Percentiles rank a stretch among this genome's conserved stretches.
Conservation (phyloP, 495 filamentous ascomycete species). For the Aspergillus egyptiacus region DNA sequence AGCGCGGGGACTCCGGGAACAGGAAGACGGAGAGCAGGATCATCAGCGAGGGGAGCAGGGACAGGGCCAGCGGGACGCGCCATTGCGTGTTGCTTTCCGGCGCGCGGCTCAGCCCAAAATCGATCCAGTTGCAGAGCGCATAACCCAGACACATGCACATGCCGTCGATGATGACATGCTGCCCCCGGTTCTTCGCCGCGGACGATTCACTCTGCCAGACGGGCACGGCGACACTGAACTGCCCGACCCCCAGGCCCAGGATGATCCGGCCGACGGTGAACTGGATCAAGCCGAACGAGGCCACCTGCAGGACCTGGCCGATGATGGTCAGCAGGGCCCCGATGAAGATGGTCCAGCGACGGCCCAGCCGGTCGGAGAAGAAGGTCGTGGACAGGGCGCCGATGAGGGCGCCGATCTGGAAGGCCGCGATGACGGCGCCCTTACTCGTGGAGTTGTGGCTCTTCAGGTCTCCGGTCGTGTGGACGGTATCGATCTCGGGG, state of each 20-base stretch:
- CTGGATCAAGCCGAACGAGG: constrained; percentile 35
- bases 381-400: constrained; percentile 35
- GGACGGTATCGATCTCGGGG: constrained; percentile 31
- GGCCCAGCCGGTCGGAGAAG: constrained; percentile 45
- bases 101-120: constrained; percentile 45
- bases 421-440: constrained; percentile 38
- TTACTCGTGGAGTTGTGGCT: constrained; percentile 28
- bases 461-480: constrained; percentile 22
- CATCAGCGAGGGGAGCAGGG: constrained; percentile 43
- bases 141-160: constrained; percentile 55
- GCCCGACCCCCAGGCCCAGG: constrained; percentile 54
- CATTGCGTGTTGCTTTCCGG: constrained; percentile 37
- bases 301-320: constrained; percentile 45
- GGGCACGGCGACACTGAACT: constrained; percentile 52
- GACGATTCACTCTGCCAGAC: constrained; percentile 43
- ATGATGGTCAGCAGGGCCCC: constrained; percentile 44
- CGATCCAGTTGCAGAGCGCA: constrained; percentile 60
- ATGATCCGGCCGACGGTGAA: constrained; percentile 43
- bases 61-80: constrained; percentile 44
- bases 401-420: constrained; percentile 39
- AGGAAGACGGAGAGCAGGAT: constrained; percentile 38
- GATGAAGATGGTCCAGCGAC: constrained; percentile 49
- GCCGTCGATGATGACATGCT: constrained; percentile 42
- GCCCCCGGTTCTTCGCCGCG: constrained; percentile 34
- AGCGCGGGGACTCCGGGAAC: constrained; percentile 49